Evolutionary conservation across 2,329 filamentous ascomycete species (phyloP).

Genomic region (Colletotrichum eremochloae): DNA sequence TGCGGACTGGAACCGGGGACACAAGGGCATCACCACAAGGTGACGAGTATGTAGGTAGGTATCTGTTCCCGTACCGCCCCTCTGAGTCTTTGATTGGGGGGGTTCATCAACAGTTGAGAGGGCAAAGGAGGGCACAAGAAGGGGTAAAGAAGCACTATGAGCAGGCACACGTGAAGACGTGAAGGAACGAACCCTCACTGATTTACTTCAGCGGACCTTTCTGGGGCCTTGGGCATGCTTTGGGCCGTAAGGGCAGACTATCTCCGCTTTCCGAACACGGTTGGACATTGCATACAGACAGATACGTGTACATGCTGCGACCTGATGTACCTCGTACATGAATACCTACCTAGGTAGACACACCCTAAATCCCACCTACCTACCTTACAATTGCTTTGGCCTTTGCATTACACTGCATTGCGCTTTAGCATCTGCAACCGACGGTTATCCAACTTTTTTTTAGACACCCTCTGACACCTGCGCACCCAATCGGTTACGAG

Average conservation of each 20-base stretch:
- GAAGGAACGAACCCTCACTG: background rate
- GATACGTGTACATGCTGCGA: slow-evolving; percentile 2
- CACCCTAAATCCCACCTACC: slow-evolving; percentile 15
- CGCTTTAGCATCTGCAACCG: slow-evolving; percentile 26
- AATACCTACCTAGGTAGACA: slow-evolving; percentile 7
- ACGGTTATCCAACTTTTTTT: slow-evolving; percentile 11
- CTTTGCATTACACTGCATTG: slow-evolving; percentile 23
- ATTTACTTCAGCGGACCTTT: slow-evolving; percentile 9
- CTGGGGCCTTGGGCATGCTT: slow-evolving; percentile 37
- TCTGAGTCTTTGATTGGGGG: slow-evolving; percentile 9
- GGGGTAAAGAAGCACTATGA: background rate
- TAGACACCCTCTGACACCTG: slow-evolving; percentile 13
- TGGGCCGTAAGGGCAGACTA: slow-evolving; percentile 17
- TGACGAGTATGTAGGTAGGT: slow-evolving; percentile 9
- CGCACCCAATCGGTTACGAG: slow-evolving; percentile 20
- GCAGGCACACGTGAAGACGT: background rate
- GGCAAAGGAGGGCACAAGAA: slow-evolving; percentile 8
- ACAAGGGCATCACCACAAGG: slow-evolving; percentile 6
- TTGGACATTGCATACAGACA: slow-evolving; percentile 33
- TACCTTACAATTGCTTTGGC: slow-evolving; percentile 35
- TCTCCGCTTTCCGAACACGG: slow-evolving; percentile 39
- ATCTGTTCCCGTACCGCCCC: background rate
- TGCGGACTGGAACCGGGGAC: slow-evolving; percentile 32
- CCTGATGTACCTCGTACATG: slow-evolving; percentile 24
- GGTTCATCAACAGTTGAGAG: background rate